Percentiles rank a stretch among this genome's conserved stretches.
Evolutionary conservation across 306 rosid genomes (phyloP).

Genomic region (Corylus heterophylla): DNA sequence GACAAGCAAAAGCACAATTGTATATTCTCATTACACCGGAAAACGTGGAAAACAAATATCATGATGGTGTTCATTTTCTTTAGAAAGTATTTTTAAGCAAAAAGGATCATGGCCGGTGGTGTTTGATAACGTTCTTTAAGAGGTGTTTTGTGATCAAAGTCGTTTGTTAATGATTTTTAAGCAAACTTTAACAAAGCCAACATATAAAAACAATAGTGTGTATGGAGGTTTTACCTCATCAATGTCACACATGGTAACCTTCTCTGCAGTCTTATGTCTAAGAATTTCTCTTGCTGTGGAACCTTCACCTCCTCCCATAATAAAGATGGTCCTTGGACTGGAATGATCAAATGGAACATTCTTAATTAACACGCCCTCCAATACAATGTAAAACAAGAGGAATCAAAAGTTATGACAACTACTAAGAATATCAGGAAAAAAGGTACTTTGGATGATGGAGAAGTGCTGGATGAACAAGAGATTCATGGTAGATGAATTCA

Average conservation of each 20-base stretch:
- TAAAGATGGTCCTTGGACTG: constrained; percentile 77
- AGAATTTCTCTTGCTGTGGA: constrained; percentile 96
- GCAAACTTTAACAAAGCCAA: too few relatives aligned
- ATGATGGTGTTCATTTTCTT: not conserved
- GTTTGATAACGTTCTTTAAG: too few relatives aligned
- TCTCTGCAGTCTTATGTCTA: constrained; percentile 75
- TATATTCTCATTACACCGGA: not conserved
- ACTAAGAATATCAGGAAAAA: not conserved
- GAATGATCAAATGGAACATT: not conserved
- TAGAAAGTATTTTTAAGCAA: not conserved
- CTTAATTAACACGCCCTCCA: not conserved
- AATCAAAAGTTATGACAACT: not conserved
- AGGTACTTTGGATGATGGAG: constrained; percentile 81
- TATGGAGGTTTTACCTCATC: constrained; percentile 59
- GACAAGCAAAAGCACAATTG: not conserved
- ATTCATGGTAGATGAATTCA: constrained; percentile 95
- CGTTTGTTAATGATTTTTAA: too few relatives aligned
- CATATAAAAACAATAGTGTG: not conserved
- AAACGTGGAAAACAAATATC: not conserved
- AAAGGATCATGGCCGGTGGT: too few relatives aligned
- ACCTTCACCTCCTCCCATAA: constrained; percentile 99
- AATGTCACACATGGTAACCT: constrained; percentile 95
- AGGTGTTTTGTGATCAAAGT: too few relatives aligned
- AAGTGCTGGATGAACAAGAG: constrained; percentile 92
- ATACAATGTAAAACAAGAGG: not conserved